Evolutionary conservation across 2,329 filamentous ascomycete species (phyloP).

Genomic region (Verticillium klebahnii): DNA sequence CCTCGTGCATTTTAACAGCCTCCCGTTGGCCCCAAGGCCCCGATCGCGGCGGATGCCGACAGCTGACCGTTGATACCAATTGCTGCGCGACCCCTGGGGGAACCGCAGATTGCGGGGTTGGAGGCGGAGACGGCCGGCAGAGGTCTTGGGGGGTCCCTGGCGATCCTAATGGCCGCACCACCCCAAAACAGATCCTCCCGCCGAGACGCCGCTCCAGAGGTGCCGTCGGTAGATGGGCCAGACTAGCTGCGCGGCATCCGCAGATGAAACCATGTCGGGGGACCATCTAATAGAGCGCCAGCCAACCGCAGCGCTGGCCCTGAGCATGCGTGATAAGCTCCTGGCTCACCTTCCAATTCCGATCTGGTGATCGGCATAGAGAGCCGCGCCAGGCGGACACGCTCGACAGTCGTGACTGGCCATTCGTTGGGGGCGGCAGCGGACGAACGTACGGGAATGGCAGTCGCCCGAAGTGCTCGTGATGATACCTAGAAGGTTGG

Average conservation of each 20-base stretch:
- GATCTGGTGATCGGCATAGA: constrained; percentile 7
- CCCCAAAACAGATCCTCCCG: neutral
- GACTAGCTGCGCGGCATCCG: neutral
- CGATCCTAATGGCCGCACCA: neutral
- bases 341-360: constrained; percentile 10
- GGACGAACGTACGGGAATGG: neutral
- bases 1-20: neutral
- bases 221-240: neutral
- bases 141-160: neutral
- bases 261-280: neutral
- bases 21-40: neutral
- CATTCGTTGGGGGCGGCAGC: neutral
- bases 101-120: neutral
- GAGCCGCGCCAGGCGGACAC: constrained; percentile 2
- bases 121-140: neutral
- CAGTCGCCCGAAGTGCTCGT: neutral
- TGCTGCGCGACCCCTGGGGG: neutral
- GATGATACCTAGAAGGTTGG: neutral
- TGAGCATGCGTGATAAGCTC: constrained; percentile 11
- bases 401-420: neutral
- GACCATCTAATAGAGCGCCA: neutral
- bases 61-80: neutral
- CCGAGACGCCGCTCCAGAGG: neutral
- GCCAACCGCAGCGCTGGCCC: constrained; percentile 10
- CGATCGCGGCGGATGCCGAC: neutral